Conservation (phyloP, 441 rosid genomes). For the Gossypium aridum region DNA sequence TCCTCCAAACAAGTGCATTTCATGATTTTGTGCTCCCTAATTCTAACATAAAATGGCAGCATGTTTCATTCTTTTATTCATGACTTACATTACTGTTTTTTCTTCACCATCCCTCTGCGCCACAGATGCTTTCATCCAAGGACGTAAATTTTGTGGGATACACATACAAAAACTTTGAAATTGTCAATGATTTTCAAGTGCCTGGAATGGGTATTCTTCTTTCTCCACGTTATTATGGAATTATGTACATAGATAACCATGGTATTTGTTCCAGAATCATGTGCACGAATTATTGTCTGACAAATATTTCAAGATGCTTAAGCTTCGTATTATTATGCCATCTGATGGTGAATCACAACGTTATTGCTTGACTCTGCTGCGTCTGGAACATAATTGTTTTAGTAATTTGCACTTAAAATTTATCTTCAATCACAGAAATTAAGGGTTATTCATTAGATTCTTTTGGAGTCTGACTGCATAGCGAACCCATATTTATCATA, state of each 20-base stretch:
- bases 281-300: not conserved
- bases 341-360: not conserved
- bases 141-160: slow-evolving; percentile 63
- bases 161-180: slow-evolving; percentile 64
- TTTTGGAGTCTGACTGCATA: not conserved
- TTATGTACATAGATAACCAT: not conserved
- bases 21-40: not conserved
- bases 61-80: not conserved
- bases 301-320: not conserved
- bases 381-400: not conserved
- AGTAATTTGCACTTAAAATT: slow-evolving; percentile 1
- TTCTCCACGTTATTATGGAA: not conserved
- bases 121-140: slow-evolving; percentile 65
- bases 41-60: not conserved
- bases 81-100: not conserved
- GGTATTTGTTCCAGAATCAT: not conserved
- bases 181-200: slow-evolving; percentile 56
- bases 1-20: not conserved
- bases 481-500: not conserved
- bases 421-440: not conserved
- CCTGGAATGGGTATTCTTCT: slow-evolving; percentile 48
- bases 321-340: not conserved
- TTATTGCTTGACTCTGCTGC: not conserved
- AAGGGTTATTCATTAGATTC: not conserved
- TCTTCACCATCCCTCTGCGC: not conserved